Percentiles rank a stretch among this genome's conserved stretches.
Conservation (phyloP, 176 grass and related monocot genomes). For the Cenchrus fungigraminus region DNA sequence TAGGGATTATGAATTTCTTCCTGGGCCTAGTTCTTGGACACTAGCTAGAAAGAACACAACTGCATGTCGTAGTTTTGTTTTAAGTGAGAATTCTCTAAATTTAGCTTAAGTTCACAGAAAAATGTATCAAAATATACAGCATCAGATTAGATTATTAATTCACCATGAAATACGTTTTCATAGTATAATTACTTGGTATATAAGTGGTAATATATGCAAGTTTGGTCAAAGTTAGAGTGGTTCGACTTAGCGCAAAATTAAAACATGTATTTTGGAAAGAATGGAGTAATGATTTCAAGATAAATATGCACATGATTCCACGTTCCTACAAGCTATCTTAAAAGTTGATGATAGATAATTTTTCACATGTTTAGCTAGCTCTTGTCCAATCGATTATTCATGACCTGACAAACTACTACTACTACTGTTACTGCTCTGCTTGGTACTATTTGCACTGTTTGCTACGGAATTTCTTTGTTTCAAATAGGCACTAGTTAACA, state of each 20-base stretch:
- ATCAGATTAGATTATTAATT: neutral
- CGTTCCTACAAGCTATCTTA: neutral
- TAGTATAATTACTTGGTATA: neutral
- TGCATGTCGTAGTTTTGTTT: too few relatives aligned
- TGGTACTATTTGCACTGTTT: neutral
- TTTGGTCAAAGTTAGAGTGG: neutral
- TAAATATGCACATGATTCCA: neutral
- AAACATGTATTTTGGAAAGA: neutral
- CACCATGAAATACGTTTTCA: neutral
- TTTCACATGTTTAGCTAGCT: neutral
- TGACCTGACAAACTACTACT: neutral
- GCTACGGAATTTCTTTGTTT: neutral
- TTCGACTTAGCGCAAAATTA: neutral
- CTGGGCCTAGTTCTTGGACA: slow-evolving; percentile 2
- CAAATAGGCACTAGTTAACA: neutral
- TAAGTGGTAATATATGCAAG: neutral
- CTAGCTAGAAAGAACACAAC: neutral
- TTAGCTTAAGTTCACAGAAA: neutral
- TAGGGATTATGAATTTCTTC: neutral
- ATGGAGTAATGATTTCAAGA: neutral
- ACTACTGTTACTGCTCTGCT: neutral
- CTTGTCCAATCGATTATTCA: neutral
- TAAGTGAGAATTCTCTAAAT: too few relatives aligned
- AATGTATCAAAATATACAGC: neutral
- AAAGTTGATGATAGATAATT: neutral